These are phyloP conservation scores for Globisporangium heterothallicum DNA, from an alignment of 352 stramenopile genomes.

Conservation along the genomic window DNA sequence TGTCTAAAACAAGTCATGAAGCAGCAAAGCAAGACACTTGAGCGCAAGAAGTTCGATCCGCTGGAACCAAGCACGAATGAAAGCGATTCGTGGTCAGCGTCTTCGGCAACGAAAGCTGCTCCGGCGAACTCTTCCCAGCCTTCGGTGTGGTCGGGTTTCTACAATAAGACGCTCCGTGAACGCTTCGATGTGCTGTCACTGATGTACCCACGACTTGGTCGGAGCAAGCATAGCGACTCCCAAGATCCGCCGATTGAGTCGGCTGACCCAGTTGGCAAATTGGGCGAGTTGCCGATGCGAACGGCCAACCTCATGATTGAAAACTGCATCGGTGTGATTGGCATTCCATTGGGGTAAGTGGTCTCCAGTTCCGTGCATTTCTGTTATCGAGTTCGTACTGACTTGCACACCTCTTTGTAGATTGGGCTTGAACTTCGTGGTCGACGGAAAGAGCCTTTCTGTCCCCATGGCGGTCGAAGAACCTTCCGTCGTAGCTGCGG, in stretches of 20 bases:
- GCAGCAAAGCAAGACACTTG: slow-evolving; percentile 1
- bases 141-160: slow-evolving; percentile 84
- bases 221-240: slow-evolving; percentile 24
- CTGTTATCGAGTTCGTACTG: neutral
- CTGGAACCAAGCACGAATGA: slow-evolving; percentile 37
- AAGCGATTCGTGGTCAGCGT: slow-evolving; percentile 23
- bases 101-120: slow-evolving; percentile 7
- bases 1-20: slow-evolving; percentile 6
- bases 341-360: slow-evolving; percentile 71
- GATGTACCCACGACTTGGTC: slow-evolving; percentile 72
- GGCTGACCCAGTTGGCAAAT: slow-evolving; percentile 30
- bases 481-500: slow-evolving; percentile 77
- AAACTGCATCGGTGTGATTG: slow-evolving; percentile 84
- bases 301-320: slow-evolving; percentile 88
- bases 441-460: slow-evolving; percentile 72
- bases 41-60: slow-evolving; percentile 40
- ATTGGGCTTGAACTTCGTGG: slow-evolving; percentile 81
- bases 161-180: slow-evolving; percentile 86
- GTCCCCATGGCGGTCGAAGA: slow-evolving; percentile 86
- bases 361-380: neutral
- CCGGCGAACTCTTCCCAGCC: slow-evolving; percentile 38
- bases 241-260: slow-evolving; percentile 10
- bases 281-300: slow-evolving; percentile 68
- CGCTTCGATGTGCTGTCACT: slow-evolving; percentile 78
- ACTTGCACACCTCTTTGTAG: slow-evolving; percentile 11